phyloP scores from a whole-genome alignment of 108 stramenopile genomes.

The Cylindrotheca fusiformis region DNA sequence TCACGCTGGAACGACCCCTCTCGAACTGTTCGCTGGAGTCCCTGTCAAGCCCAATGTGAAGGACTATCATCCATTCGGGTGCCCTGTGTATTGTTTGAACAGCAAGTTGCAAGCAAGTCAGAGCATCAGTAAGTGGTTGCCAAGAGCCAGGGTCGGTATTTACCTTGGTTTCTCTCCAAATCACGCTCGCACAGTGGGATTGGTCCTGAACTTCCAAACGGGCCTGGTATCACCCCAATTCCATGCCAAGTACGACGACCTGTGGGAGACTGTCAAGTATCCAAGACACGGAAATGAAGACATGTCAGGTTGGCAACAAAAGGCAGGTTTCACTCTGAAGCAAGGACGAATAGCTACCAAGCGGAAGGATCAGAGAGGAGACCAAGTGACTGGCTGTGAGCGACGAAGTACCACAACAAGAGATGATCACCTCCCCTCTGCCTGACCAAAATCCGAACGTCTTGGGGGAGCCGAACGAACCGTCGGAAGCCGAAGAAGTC shows the following conservation, averaged over 20 bases:
- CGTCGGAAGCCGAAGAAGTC: too few relatives aligned
- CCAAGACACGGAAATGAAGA: background rate
- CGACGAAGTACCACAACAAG: background rate
- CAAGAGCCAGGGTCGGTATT: conserved; percentile 23
- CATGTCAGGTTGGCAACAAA: conserved; percentile 5
- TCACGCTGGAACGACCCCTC: conserved; percentile 6
- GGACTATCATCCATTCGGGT: conserved; percentile 16
- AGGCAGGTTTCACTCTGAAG: conserved; percentile 1
- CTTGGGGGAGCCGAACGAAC: too few relatives aligned
- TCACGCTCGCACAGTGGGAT: conserved; percentile 29
- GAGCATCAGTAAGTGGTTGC: conserved; percentile 27
- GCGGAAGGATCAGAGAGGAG: too few relatives aligned
- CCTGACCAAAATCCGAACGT: too few relatives aligned
- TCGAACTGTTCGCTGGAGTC: background rate
- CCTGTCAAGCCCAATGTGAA: background rate
- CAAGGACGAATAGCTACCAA: background rate
- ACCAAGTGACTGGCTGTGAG: background rate
- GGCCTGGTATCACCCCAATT: conserved; percentile 34
- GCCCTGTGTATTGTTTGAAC: conserved; percentile 19
- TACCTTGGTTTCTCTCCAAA: conserved; percentile 29
- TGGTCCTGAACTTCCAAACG: conserved; percentile 28
- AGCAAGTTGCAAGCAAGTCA: background rate
- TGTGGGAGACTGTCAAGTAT: conserved; percentile 20
- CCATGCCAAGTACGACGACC: conserved; percentile 28
- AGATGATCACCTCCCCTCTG: background rate